Conservation (phyloP, 306 rosid species). For the Urtica urens region DNA sequence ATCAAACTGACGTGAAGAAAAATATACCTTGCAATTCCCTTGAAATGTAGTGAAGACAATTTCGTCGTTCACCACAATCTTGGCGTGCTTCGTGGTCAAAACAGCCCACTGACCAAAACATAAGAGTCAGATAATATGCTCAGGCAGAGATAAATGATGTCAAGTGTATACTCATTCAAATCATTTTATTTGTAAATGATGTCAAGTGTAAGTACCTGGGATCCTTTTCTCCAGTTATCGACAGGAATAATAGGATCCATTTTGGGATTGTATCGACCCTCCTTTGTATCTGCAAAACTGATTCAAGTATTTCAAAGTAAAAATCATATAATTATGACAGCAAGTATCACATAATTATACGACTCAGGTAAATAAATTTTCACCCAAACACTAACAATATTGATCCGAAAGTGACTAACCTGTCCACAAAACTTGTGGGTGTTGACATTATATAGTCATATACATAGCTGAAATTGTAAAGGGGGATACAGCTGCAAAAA, state of each 20-base stretch:
- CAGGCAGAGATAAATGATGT: background rate
- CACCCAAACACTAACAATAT: background rate
- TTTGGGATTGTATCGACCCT: constrained; percentile 92
- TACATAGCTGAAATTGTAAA: constrained; percentile 86
- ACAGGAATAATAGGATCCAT: constrained; percentile 87
- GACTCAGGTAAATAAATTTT: no score
- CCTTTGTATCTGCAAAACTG: constrained; percentile 96
- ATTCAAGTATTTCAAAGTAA: constrained; percentile 11
- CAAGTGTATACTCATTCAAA: no score
- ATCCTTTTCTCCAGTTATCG: constrained; percentile 91
- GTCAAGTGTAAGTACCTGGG: constrained; percentile 49
- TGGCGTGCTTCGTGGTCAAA: constrained; percentile 82
- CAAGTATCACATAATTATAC: background rate
- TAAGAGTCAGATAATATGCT: constrained; percentile 17
- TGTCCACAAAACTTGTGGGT: constrained; percentile 86
- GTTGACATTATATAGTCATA: constrained; percentile 87
- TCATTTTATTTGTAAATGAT: background rate
- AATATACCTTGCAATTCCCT: constrained; percentile 65
- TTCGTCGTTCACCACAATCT: constrained; percentile 64
- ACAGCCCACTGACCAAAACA: constrained; percentile 65
- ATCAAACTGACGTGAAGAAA: constrained; percentile 1
- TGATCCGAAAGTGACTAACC: constrained; percentile 32
- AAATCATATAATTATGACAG: background rate
- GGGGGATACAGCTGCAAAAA: constrained; percentile 91
- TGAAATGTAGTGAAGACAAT: constrained; percentile 73